Conservation (phyloP, 2,329 filamentous ascomycete genomes). For the Paracorniculantispora psalliotae region DNA sequence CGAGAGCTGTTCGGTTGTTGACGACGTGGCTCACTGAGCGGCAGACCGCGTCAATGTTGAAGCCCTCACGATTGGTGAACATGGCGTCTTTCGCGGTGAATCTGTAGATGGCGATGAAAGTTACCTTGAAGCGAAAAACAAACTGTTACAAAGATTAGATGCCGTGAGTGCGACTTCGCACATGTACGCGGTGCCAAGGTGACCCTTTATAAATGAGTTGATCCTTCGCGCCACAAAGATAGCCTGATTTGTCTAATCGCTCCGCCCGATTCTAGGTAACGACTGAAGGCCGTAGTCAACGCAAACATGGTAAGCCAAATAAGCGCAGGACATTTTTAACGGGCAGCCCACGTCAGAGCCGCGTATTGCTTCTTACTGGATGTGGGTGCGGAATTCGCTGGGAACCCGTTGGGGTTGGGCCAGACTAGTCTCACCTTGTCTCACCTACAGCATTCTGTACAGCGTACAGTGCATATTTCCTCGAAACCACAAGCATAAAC, state of each 20-base stretch:
- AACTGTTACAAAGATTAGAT: too few relatives aligned
- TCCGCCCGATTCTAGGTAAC: too few relatives aligned
- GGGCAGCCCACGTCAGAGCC: background rate
- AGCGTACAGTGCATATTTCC: too few relatives aligned
- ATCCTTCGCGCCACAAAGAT: background rate
- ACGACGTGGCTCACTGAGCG: conserved; percentile 19
- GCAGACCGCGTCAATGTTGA: conserved; percentile 22
- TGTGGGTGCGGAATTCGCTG: conserved; percentile 1
- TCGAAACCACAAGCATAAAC: background rate
- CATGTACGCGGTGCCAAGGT: too few relatives aligned
- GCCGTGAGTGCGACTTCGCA: too few relatives aligned
- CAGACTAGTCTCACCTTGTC: conserved; percentile 1
- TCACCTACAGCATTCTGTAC: background rate
- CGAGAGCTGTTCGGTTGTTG: conserved; percentile 18
- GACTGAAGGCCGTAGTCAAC: too few relatives aligned
- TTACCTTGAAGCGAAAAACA: too few relatives aligned
- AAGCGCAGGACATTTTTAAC: background rate
- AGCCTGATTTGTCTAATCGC: too few relatives aligned
- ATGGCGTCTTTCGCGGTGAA: conserved; percentile 3
- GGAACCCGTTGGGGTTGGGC: conserved; percentile 3
- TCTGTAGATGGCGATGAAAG: too few relatives aligned
- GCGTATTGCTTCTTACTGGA: background rate
- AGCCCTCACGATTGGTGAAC: conserved; percentile 21
- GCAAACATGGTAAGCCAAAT: background rate
- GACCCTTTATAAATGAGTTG: background rate